Evolutionary conservation across 805 yeast species (phyloP).

Genomic region (Ogataea ganodermae): DNA sequence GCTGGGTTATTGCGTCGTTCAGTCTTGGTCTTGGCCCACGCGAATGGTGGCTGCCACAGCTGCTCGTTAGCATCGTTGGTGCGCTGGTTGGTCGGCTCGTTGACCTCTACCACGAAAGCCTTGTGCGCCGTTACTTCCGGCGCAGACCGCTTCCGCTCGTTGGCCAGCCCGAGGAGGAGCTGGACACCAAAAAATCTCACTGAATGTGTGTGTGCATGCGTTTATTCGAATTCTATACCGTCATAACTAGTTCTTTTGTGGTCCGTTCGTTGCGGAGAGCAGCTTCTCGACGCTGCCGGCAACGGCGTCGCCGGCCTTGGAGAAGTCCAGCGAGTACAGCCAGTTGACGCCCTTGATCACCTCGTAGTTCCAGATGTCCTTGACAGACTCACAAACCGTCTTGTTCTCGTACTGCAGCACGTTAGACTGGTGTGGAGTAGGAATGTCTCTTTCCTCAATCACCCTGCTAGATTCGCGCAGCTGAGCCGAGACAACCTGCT

Average conservation of each 20-base stretch:
- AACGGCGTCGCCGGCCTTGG: constrained; percentile 18
- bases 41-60: constrained; percentile 53
- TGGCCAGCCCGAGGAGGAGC: constrained; percentile 1
- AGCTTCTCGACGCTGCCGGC: constrained; percentile 18
- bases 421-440: constrained; percentile 46
- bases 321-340: constrained; percentile 46
- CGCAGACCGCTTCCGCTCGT: constrained; percentile 26
- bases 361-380: constrained; percentile 81
- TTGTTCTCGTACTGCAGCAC: constrained; percentile 49
- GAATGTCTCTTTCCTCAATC: constrained; percentile 54
- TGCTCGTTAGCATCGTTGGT: constrained; percentile 48
- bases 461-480: constrained; percentile 50
- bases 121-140: constrained; percentile 52
- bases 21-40: constrained; percentile 74
- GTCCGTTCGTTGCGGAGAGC: constrained; percentile 4
- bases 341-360: constrained; percentile 63
- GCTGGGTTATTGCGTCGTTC: constrained; percentile 74
- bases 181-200: constrained; percentile 1
- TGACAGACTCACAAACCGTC: constrained; percentile 57
- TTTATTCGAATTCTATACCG: constrained; percentile 5
- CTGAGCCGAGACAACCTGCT: constrained; percentile 46
- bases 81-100: constrained; percentile 63
- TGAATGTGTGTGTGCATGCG: constrained; percentile 1
- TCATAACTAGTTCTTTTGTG: constrained; percentile 8
- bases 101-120: constrained; percentile 49